These are phyloP conservation scores for Daldinia bambusicola DNA, from an alignment of 495 filamentous ascomycete species.

Conservation along the genomic window DNA sequence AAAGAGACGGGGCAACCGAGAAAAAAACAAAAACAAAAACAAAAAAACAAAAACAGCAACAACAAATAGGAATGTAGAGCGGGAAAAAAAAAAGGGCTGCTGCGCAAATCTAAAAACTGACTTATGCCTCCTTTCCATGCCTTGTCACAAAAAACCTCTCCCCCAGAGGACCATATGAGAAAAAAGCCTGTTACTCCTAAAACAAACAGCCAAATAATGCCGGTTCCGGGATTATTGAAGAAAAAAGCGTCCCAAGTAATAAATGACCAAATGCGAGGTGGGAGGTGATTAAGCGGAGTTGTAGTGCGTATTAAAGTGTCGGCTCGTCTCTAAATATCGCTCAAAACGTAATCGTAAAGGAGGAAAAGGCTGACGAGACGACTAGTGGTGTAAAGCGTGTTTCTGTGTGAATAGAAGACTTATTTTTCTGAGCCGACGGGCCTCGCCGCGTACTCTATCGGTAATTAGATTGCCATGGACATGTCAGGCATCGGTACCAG, in stretches of 20 bases:
- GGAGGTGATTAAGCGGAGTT: conserved; percentile 37
- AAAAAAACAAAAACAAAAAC: conserved; percentile 10
- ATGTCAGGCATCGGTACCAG: conserved; percentile 39
- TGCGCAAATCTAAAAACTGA: conserved; percentile 36
- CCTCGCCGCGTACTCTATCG: conserved; percentile 4
- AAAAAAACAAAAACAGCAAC: conserved; percentile 1
- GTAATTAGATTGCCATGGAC: conserved; percentile 42
- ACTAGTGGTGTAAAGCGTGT: conserved; percentile 31
- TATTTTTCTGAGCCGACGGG: not conserved
- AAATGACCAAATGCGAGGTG: conserved; percentile 24
- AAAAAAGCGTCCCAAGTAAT: conserved; percentile 14
- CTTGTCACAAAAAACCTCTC: conserved; percentile 22
- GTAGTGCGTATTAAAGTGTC: conserved; percentile 34
- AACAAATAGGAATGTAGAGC: conserved; percentile 3
- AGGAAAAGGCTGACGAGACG: conserved; percentile 17
- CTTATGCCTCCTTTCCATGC: conserved; percentile 37
- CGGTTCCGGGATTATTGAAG: conserved; percentile 37
- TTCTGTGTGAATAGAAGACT: conserved; percentile 20
- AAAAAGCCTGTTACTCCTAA: conserved; percentile 34
- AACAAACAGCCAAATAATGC: conserved; percentile 46
- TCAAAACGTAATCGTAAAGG: conserved; percentile 28
- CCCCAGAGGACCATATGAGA: conserved; percentile 25
- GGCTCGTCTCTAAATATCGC: conserved; percentile 23
- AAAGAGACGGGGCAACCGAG: conserved; percentile 33
- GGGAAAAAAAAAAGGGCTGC: conserved; percentile 14